phyloP scores from a whole-genome alignment of 495 filamentous ascomycete genomes.

The Achaetomiella virescens region DNA sequence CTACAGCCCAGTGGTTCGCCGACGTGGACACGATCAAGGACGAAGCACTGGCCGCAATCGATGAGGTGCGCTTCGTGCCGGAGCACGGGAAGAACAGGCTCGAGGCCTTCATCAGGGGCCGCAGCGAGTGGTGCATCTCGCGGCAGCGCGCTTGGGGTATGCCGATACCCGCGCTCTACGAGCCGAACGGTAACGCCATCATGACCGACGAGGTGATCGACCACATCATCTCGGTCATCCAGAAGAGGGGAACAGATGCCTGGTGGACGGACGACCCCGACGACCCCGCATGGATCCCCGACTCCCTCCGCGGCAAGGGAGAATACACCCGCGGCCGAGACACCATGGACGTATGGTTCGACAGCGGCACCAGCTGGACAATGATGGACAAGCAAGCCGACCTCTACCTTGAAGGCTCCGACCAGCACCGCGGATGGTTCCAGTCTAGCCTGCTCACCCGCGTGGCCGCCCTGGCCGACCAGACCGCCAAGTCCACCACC shows the following conservation, averaged over 20 bases:
- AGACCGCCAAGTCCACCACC: slow-evolving; percentile 10
- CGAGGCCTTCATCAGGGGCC: slow-evolving; percentile 73
- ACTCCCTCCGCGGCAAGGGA: slow-evolving; percentile 40
- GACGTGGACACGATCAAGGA: slow-evolving; percentile 77
- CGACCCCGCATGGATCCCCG: slow-evolving; percentile 67
- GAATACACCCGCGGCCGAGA: slow-evolving; percentile 74
- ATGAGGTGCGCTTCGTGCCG: slow-evolving; percentile 72
- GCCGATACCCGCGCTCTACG: slow-evolving; percentile 87
- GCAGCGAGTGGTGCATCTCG: slow-evolving; percentile 98
- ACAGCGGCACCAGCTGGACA: slow-evolving; percentile 95
- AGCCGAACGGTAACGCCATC: slow-evolving; percentile 61
- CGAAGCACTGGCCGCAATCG: slow-evolving; percentile 58
- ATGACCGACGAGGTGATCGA: slow-evolving; percentile 71
- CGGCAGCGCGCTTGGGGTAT: slow-evolving; percentile 95
- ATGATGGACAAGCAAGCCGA: slow-evolving; percentile 60
- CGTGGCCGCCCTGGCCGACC: slow-evolving; percentile 41
- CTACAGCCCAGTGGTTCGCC: slow-evolving; percentile 97
- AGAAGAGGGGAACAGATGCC: slow-evolving; percentile 71
- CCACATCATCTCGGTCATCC: slow-evolving; percentile 76
- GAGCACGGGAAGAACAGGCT: slow-evolving; percentile 63
- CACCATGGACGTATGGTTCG: slow-evolving; percentile 99
- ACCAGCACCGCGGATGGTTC: slow-evolving; percentile 98
- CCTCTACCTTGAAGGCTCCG: slow-evolving; percentile 86
- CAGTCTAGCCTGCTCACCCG: slow-evolving; percentile 95
- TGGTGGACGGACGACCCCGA: slow-evolving; percentile 85